Evolutionary conservation across 202 grass and related monocot species (phyloP).

Genomic region (Dendrocalamus latiflorus): DNA sequence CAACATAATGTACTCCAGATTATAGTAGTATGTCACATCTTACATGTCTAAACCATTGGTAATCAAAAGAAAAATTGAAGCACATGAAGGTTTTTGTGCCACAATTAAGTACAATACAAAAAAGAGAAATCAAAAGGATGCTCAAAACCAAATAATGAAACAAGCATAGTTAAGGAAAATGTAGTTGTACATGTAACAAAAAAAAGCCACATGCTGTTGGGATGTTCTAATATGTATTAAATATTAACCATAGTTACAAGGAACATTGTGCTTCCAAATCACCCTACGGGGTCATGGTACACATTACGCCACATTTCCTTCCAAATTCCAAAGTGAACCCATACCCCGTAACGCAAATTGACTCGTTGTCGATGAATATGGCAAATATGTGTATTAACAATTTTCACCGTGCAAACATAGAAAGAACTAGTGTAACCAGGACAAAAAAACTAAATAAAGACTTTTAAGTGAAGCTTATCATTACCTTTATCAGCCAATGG

Average conservation of each 20-base stretch:
- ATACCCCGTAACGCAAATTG: background rate
- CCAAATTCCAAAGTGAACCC: background rate
- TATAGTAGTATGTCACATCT: conserved; percentile 6
- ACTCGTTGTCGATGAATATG: background rate
- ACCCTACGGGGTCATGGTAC: background rate
- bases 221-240: background rate
- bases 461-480: conserved; percentile 25
- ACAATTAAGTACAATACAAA: background rate
- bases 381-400: background rate
- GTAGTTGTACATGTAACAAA: conserved; percentile 5
- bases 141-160: background rate
- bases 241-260: background rate
- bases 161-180: conserved; percentile 8
- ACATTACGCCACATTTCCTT: background rate
- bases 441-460: background rate
- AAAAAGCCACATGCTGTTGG: background rate
- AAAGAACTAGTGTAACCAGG: background rate
- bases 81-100: background rate
- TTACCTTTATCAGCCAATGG: conserved; percentile 50
- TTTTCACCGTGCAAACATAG: conserved; percentile 6
- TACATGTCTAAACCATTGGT: background rate
- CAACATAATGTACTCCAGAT: background rate
- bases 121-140: background rate
- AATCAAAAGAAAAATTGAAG: background rate
- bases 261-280: background rate